Evolutionary conservation across 306 rosid genomes (phyloP).

Genomic region (Rubus idaeus): DNA sequence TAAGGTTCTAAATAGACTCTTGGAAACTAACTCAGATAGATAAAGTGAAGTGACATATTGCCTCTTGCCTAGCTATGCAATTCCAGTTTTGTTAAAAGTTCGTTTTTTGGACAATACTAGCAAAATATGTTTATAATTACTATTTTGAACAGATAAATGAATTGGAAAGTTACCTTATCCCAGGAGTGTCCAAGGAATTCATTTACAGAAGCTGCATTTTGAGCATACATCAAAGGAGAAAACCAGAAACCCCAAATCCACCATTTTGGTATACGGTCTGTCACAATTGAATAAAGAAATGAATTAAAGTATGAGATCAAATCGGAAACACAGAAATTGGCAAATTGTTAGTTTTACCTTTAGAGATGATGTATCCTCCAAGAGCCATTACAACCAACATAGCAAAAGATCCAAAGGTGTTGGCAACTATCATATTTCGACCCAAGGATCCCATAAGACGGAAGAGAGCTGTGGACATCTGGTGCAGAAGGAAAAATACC

Average conservation of each 20-base stretch:
- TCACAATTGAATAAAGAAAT: conserved; percentile 29
- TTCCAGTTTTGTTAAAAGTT: background rate
- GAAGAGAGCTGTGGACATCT: conserved; percentile 94
- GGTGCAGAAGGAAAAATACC: conserved; percentile 86
- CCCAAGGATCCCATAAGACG: conserved; percentile 98
- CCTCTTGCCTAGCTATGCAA: background rate
- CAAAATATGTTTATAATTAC: background rate
- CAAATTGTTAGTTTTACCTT: conserved; percentile 51
- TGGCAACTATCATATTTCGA: conserved; percentile 92
- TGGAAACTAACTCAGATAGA: background rate
- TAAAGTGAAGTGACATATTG: background rate
- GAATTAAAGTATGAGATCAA: conserved; percentile 15
- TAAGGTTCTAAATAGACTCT: conserved; percentile 18
- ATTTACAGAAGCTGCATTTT: conserved; percentile 88
- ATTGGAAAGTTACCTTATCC: conserved; percentile 62
- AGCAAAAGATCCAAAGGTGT: conserved; percentile 98
- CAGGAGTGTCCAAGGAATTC: conserved; percentile 98
- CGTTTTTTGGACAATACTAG: no score
- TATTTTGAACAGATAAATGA: background rate
- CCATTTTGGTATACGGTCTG: conserved; percentile 87
- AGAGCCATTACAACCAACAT: conserved; percentile 99
- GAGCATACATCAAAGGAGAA: conserved; percentile 98
- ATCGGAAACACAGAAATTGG: conserved; percentile 22
- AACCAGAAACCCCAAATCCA: conserved; percentile 99
- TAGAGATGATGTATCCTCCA: conserved; percentile 90